Percentiles rank a stretch among this genome's conserved stretches.
Conservation (phyloP, 2,329 filamentous ascomycete species). For the Parastagonospora avenae region DNA sequence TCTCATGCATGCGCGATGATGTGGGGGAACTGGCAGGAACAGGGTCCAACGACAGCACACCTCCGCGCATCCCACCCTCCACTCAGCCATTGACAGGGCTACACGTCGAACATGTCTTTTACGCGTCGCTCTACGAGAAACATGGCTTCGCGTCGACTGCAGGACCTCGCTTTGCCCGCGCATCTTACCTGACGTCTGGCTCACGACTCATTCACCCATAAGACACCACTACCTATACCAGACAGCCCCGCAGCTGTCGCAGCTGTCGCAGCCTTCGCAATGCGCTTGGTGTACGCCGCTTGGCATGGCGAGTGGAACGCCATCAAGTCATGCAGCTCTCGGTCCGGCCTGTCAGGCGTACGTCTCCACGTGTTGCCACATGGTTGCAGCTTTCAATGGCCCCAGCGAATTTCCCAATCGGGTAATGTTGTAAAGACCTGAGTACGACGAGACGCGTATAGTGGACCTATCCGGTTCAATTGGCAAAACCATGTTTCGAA, state of each 20-base stretch:
- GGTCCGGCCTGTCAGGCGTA: no score
- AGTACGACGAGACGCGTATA: neutral
- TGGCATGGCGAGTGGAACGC: no score
- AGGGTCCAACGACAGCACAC: conserved; percentile 2
- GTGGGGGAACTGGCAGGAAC: conserved; percentile 4
- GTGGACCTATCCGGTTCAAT: neutral
- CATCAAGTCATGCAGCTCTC: no score
- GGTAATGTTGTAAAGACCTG: no score
- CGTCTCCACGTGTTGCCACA: no score
- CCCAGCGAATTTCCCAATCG: no score
- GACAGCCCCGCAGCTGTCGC: neutral
- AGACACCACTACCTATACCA: neutral
- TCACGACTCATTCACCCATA: no score
- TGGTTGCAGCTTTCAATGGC: no score
- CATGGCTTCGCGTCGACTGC: neutral
- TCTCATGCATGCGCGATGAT: neutral
- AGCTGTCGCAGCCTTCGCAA: neutral
- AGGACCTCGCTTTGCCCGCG: neutral
- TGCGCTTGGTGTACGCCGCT: neutral
- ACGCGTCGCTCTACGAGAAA: neutral
- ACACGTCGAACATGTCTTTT: conserved; percentile 1
- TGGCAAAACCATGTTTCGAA: neutral
- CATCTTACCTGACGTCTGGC: no score
- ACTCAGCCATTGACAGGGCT: neutral
- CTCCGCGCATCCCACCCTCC: neutral